Evolutionary conservation across 23 red algal species (phyloP), one percentile per base, ranked within the genome.

Genomic region (Chondrus crispus): DNA sequence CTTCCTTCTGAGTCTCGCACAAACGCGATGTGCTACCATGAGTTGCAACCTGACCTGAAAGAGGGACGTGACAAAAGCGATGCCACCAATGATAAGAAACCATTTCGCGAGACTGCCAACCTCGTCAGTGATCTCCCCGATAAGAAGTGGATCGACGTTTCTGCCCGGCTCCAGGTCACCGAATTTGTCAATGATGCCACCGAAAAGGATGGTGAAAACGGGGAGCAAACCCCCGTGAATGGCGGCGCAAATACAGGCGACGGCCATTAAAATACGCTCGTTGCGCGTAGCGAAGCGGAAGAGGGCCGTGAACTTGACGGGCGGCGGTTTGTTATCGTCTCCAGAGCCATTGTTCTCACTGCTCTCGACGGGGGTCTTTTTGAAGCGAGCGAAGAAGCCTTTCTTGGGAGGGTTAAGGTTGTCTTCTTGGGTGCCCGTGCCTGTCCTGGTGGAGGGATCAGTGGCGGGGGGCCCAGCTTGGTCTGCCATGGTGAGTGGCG

Each of bases 141-240:
- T 52, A 9, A 28, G 29, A 11, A 36, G 7, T 19, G 51, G 49
- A 33, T 68, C 37, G 19, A 73, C 33, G 53, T 80, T 45, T 40
- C 79, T 43, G 4, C 51, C 33, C 13, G 83, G n/a, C 9, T 35
- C 29, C 37, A 44, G 38, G 32, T 28, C 76, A 3, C 55, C 50
- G 47, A 95, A 93, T 13, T 84, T 80, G 30, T 95, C 83, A 33
- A 99, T 94, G 43, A 96, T 93, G 48, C 86, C 74, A 47, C 97
- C 97, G 68, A 99, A 99, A 13, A 99, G 79, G 70, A 99, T 95
- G 2, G 97, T 93, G 62, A 96, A 99, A 13, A 91, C 46, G 36
- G 97, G 97, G 60, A 96, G 74, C 33, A 93, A 52, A 1, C 94
- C 85, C 18, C 97, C 97, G 19, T 99, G 94, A 60, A 89, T 84